phyloP scores from a whole-genome alignment of 2,329 filamentous ascomycete species.

The Penicillium verrucosum region DNA sequence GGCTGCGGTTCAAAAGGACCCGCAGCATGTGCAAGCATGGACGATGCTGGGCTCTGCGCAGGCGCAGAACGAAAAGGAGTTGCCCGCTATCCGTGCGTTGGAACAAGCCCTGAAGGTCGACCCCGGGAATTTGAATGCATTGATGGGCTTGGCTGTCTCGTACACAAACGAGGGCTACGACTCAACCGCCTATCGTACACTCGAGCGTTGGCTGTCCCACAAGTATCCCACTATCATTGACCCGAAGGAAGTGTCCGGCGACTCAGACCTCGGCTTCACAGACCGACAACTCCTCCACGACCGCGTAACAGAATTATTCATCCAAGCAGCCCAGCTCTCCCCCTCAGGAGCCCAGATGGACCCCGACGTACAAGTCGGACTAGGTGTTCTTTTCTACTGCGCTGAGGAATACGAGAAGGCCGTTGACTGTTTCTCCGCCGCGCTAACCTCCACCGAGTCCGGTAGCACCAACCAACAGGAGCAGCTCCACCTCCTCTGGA shows the following conservation, averaged over 20 bases:
- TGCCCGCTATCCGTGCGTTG: conserved; percentile 87
- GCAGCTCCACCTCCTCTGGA: conserved; percentile 94
- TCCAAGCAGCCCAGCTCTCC: conserved; percentile 84
- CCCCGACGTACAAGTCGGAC: conserved; percentile 93
- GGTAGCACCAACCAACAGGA: conserved; percentile 79
- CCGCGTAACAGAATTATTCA: conserved; percentile 86
- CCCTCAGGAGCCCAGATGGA: conserved; percentile 95
- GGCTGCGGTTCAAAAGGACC: conserved; percentile 86
- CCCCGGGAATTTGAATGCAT: conserved; percentile 76
- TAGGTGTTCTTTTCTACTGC: conserved; percentile 96
- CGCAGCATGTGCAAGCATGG: conserved; percentile 88
- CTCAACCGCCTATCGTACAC: conserved; percentile 88
- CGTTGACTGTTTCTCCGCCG: conserved; percentile 94
- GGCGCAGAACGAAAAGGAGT: conserved; percentile 98
- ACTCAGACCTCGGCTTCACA: conserved; percentile 87
- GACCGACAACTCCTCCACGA: conserved; percentile 87
- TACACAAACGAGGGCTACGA: conserved; percentile 99
- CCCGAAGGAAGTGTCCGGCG: conserved; percentile 67
- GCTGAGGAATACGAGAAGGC: conserved; percentile 98
- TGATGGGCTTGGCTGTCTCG: conserved; percentile 93
- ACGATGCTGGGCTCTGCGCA: conserved; percentile 86
- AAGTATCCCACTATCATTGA: conserved; percentile 85
- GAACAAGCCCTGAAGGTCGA: conserved; percentile 89
- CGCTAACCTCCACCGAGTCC: conserved; percentile 78
- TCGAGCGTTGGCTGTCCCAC: conserved; percentile 94